Percentiles rank a stretch among this genome's conserved stretches.
phyloP scores from a whole-genome alignment of 164 flowering plant genomes.

The Warburgia ugandensis region DNA sequence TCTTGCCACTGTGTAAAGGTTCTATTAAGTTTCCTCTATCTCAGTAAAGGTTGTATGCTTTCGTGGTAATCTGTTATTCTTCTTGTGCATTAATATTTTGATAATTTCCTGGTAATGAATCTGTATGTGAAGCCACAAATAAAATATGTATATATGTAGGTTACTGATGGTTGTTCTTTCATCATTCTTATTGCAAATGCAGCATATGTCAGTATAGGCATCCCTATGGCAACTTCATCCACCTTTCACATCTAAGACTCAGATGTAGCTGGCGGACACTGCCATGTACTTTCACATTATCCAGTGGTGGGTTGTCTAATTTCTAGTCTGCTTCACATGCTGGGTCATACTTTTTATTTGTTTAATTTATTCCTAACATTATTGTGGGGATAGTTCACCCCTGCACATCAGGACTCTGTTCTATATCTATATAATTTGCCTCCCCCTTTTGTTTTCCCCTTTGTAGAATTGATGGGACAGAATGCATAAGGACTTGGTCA shows the following conservation, averaged over 20 bases:
- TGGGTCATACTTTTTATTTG: neutral
- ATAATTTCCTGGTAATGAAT: no score
- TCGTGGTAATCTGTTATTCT: neutral
- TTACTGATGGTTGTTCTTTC: neutral
- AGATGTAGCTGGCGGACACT: constrained; percentile 2
- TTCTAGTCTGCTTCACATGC: neutral
- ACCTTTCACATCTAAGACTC: neutral
- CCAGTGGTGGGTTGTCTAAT: neutral
- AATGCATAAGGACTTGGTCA: constrained; percentile 2
- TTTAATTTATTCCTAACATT: neutral
- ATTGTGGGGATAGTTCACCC: neutral
- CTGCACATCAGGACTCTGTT: no score
- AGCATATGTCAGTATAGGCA: neutral
- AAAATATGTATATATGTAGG: neutral
- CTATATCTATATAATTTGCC: no score
- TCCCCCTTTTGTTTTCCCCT: neutral
- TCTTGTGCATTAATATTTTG: neutral
- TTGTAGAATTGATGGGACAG: constrained; percentile 2
- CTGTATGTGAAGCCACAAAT: neutral
- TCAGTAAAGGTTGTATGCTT: neutral
- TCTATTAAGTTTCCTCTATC: neutral
- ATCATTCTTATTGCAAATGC: neutral
- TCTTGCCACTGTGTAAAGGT: neutral
- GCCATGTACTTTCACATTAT: constrained; percentile 1
- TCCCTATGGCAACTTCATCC: no score